These are phyloP conservation scores for Plantago major DNA, from an alignment of 257 asterid genomes.

Conservation along the genomic window DNA sequence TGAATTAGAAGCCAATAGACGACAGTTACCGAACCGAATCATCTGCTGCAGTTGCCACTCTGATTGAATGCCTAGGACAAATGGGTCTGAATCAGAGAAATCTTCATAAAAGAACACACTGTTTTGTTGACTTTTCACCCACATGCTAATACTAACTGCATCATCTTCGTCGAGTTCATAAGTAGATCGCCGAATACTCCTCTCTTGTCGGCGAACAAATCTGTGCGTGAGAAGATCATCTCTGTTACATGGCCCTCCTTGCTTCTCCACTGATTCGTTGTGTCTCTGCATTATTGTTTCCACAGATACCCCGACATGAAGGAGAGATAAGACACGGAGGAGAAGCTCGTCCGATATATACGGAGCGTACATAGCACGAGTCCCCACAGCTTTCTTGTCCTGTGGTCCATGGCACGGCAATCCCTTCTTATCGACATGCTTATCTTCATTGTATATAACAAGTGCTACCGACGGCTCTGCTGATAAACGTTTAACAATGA, in stretches of 20 bases:
- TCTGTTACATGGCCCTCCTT: conserved; percentile 90
- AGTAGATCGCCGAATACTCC: conserved; percentile 66
- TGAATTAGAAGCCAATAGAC: conserved; percentile 73
- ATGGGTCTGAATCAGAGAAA: conserved; percentile 76
- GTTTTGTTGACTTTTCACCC: conserved; percentile 75
- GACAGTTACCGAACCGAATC: conserved; percentile 80
- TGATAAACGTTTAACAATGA: conserved; percentile 80
- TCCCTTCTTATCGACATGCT: conserved; percentile 83
- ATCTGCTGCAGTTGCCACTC: conserved; percentile 99
- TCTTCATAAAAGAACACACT: conserved; percentile 78
- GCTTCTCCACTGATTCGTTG: conserved; percentile 81
- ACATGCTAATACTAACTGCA: conserved; percentile 62
- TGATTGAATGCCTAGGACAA: conserved; percentile 83
- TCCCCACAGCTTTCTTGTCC: conserved; percentile 82
- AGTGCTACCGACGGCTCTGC: conserved; percentile 95
- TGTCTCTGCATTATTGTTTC: conserved; percentile 99
- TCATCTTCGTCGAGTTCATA: conserved; percentile 84
- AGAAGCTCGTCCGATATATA: conserved; percentile 94
- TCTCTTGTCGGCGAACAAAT: conserved; percentile 93
- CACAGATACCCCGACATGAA: conserved; percentile 93
- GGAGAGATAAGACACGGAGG: conserved; percentile 78
- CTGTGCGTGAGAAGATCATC: conserved; percentile 95
- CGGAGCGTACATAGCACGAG: conserved; percentile 98
- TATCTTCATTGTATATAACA: conserved; percentile 73
- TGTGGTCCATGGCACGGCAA: conserved; percentile 93